Percentiles rank a stretch among this genome's conserved stretches.
Evolutionary conservation across 139 green algal genomes (phyloP).

Genomic region (Coelastrella sp.): DNA sequence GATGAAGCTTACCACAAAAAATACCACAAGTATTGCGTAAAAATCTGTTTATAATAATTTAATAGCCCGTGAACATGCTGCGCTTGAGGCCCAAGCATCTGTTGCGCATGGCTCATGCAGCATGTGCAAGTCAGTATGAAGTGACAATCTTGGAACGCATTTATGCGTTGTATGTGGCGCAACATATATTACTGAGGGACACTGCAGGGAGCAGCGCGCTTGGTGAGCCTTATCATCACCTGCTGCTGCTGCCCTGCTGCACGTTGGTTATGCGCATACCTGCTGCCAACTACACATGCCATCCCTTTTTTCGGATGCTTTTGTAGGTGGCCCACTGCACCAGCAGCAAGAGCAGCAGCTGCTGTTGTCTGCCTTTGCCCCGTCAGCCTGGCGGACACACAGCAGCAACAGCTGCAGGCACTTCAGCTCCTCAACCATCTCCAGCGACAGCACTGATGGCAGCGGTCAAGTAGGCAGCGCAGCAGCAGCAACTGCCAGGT

Average conservation of each 20-base stretch:
- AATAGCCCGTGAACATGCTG: background rate
- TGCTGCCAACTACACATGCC: too few relatives aligned
- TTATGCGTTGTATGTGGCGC: too few relatives aligned
- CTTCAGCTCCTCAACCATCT: constrained; percentile 2
- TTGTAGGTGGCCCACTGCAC: too few relatives aligned
- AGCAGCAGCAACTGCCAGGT: constrained; percentile 14
- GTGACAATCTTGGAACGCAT: too few relatives aligned
- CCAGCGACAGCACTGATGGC: constrained; percentile 15
- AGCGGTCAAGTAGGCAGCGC: background rate
- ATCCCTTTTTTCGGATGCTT: too few relatives aligned
- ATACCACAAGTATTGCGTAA: background rate
- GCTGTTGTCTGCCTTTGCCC: background rate
- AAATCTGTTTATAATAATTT: background rate
- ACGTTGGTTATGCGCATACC: too few relatives aligned
- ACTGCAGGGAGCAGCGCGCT: too few relatives aligned
- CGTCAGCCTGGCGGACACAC: background rate
- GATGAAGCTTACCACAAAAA: too few relatives aligned
- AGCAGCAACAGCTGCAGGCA: constrained; percentile 8
- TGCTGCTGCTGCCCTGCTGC: too few relatives aligned
- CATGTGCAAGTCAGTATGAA: background rate
- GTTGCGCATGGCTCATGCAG: background rate
- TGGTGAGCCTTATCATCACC: too few relatives aligned
- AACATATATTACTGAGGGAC: too few relatives aligned
- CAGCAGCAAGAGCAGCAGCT: too few relatives aligned
- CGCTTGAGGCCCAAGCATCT: background rate